These are phyloP conservation scores for Marsdenia floribunda DNA, from an alignment of 257 asterid genomes.

Conservation along the genomic window DNA sequence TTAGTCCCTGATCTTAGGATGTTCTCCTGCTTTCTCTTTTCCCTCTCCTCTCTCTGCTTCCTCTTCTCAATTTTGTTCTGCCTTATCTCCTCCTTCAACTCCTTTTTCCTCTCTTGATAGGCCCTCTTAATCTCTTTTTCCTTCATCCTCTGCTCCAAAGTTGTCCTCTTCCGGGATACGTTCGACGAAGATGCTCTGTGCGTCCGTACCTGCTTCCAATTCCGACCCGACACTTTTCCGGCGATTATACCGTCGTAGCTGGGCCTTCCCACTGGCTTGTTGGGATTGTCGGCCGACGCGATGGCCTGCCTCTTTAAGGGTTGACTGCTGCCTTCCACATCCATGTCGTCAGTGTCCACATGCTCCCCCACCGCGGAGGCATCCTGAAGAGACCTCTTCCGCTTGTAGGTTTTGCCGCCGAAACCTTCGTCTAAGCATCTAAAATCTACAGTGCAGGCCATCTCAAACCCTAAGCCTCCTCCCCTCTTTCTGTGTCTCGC, in stretches of 20 bases:
- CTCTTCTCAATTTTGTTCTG: constrained; percentile 68
- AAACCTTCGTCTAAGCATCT: constrained; percentile 80
- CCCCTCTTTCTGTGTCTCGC: not conserved
- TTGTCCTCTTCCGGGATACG: constrained; percentile 49
- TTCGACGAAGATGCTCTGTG: constrained; percentile 64
- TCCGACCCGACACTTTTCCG: constrained; percentile 81
- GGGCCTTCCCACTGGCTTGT: constrained; percentile 63
- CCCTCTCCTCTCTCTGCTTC: constrained; percentile 61
- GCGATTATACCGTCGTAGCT: constrained; percentile 88
- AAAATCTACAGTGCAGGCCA: constrained; percentile 93
- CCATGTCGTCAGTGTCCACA: constrained; percentile 38
- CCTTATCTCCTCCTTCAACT: constrained; percentile 62
- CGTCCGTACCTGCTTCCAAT: constrained; percentile 82
- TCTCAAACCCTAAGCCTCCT: constrained; percentile 10
- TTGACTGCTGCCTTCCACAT: constrained; percentile 21
- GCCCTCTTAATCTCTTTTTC: constrained; percentile 71
- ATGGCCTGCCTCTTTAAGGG: constrained; percentile 66
- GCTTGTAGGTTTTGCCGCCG: constrained; percentile 91
- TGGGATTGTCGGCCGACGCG: constrained; percentile 47
- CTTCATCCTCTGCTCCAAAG: constrained; percentile 51
- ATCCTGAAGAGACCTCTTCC: constrained; percentile 56
- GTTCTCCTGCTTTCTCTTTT: constrained; percentile 75
- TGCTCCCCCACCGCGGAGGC: constrained; percentile 11
- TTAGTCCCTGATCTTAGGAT: constrained; percentile 59
- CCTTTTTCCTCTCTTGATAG: constrained; percentile 31